Base-by-base conservation (phyloP, 1,139 yeast genomes). In the Geotrichum aggregatum region DNA sequence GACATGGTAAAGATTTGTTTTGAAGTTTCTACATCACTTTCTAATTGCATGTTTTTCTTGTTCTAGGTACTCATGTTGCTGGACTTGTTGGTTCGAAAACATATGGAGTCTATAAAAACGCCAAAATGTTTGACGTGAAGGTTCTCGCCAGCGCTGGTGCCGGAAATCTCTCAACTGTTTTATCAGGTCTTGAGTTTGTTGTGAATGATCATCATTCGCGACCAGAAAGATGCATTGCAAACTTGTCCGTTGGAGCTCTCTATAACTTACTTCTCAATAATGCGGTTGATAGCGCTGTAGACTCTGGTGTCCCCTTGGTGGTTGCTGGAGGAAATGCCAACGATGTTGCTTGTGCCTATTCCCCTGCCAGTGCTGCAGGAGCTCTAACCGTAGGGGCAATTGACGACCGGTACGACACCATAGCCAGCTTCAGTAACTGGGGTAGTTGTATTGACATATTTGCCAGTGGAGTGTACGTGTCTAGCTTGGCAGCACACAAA, bases 361-460 rank as follows among this genome's bases (percentile, higher is more conserved):
- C 94, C 40, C 96, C 96, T 0, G 95, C 94, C 0, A 80, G 91
- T 35, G 82, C 95, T 0, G 67, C 71, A 1, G 71, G 71, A 44
- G 94, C 92, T 0, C 79, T 88, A 1, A 84, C 96, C 0, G 96
- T 89, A 1, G 97, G 96, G 0, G 96, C 97, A 1, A 81, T 88
- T 48, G 94, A 88, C 65, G 95, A 85, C 63, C 66, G 76, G 35
- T 75, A 75, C 22, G 95, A 87, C 60, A 66, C 76, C 0, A 74
- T 88, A 39, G 94, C 97, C 0, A 67, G 77, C 7, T 91, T 89
- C 63, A 81, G 95, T 21, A 89, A 89, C 62, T 89, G 94, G 91
- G 97, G 96, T 0, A 72, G 76, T 24, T 89, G 97, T 66, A 95
- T 91, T 7, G 88, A 87, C 63, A 71, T 89, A 1, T 85, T 87